Base-by-base conservation (phyloP, 1,284 basidiomycete genomes). In the Xerocomus amazonicus region DNA sequence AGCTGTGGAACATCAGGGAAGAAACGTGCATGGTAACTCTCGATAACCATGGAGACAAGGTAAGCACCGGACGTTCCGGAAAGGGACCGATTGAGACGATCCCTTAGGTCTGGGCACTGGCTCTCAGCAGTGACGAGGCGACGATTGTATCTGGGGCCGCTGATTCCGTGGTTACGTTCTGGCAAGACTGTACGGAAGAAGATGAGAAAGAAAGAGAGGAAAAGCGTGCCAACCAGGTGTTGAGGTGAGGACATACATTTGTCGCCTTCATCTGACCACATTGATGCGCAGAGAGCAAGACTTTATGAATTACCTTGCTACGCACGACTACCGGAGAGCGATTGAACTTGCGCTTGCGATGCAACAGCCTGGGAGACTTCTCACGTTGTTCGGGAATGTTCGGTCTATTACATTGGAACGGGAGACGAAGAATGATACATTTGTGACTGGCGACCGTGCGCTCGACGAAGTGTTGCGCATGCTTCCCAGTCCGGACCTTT, bases 41-140 rank as follows among this genome's bases (percentile, higher is more conserved):
- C 66, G 97, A 99, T 69, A 95, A 94, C 59, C 95, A 98, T 62
- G 92, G 97, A 65, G 94, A 95, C 61, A 97, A 95, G 79, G 92
- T 89, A 55, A 32, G 80, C 47, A 64, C 7, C 42, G 13, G 19
- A 28, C 31, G 10, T 39, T 27, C 34, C 23, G 5, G 14, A 13
- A 28, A 26, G 38, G 31, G 12, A 43, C n/a, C 46, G 31, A 55
- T 48, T 47, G 43, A 38, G 28, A 40, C 33, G 31, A 12, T 6
- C 45, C 13, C 31, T 19, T 65, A 93, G 92, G 86, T 98, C 10
- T 99, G 95, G 97, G 92, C 92, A 1, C 76, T 98, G 8, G 84
- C 90, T 9, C 73, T 95, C 26, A 87, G 83, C 58, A 69, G 75
- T 4, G 85, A 94, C 61, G 92, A 93, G 61, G 73, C 73, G 28